A percentile compares a stretch with the other conserved stretches of the same genome.
Conservation (phyloP, 192 early-diverging fungal genomes). For the Backusella parvicylindrica region DNA sequence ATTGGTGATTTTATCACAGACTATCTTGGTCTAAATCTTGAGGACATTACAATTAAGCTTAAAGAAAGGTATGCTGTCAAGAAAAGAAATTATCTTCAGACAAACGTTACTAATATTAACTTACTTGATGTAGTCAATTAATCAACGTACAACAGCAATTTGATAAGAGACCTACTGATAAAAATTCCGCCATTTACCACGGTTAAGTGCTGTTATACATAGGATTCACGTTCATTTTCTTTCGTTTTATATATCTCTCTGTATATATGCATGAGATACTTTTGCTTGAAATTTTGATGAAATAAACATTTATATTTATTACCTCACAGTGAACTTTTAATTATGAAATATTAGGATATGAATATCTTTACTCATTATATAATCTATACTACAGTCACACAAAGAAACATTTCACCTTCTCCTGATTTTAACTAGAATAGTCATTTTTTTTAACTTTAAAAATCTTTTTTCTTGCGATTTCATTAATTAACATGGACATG, state of each 20-base stretch:
- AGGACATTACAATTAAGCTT: slow-evolving; percentile 42
- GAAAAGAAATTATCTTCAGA: background rate
- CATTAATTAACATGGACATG: too few relatives aligned
- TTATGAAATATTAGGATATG: too few relatives aligned
- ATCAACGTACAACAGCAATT: background rate
- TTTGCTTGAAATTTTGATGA: background rate
- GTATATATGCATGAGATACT: background rate
- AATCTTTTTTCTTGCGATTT: too few relatives aligned
- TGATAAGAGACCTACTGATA: background rate
- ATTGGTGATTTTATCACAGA: slow-evolving; percentile 54
- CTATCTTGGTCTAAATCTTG: slow-evolving; percentile 52
- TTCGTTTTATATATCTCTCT: background rate
- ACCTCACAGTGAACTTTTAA: too few relatives aligned
- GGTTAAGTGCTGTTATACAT: background rate
- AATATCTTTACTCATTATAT: too few relatives aligned
- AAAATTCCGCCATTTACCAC: background rate
- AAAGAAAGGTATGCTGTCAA: background rate
- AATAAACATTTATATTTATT: background rate
- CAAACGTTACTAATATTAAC: background rate
- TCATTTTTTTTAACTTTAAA: too few relatives aligned
- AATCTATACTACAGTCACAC: too few relatives aligned
- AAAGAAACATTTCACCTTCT: too few relatives aligned
- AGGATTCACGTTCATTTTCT: background rate
- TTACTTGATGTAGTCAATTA: background rate
- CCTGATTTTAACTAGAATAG: too few relatives aligned